Conservation (phyloP, 2,329 filamentous ascomycete species). For the Verticillium longisporum region DNA sequence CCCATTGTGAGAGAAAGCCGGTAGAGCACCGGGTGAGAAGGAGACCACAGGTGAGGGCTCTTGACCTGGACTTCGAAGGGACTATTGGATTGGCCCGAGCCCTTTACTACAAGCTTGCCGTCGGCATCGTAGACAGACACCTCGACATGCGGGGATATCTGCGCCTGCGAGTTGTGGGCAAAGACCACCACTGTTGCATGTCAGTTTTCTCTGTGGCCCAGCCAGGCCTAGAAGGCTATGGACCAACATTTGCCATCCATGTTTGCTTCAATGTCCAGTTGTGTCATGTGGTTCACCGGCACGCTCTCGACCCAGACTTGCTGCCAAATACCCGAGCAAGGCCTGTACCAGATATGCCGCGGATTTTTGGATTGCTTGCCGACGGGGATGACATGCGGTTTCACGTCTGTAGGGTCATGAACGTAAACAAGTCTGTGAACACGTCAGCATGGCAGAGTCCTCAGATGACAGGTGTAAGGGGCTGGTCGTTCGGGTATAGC, state of each 20-base stretch:
- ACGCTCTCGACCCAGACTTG: slow-evolving; percentile 64
- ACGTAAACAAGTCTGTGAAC: slow-evolving; percentile 52
- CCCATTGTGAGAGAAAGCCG: slow-evolving; percentile 50
- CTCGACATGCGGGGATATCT: slow-evolving; percentile 24
- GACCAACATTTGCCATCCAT: slow-evolving; percentile 43
- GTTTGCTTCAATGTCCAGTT: slow-evolving; percentile 52
- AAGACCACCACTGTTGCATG: slow-evolving; percentile 42
- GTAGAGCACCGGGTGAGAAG: slow-evolving; percentile 55
- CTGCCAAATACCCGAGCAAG: slow-evolving; percentile 71
- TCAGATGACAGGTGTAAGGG: too few species aligned
- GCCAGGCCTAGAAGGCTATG: neutral
- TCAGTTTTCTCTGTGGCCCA: neutral
- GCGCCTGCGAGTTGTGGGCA: slow-evolving; percentile 35
- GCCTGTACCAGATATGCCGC: slow-evolving; percentile 63
- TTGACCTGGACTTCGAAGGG: slow-evolving; percentile 49
- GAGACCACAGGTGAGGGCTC: slow-evolving; percentile 57
- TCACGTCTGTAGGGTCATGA: slow-evolving; percentile 58
- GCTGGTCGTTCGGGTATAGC: neutral
- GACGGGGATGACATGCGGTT: slow-evolving; percentile 50
- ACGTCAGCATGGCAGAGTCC: neutral
- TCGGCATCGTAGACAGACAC: slow-evolving; percentile 26
- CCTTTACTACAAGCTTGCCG: slow-evolving; percentile 33
- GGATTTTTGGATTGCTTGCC: slow-evolving; percentile 56
- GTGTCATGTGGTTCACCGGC: slow-evolving; percentile 47
- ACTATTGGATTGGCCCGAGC: slow-evolving; percentile 36